Evolutionary conservation across 306 rosid genomes (phyloP).

Genomic region (Ormosia semicastrata): DNA sequence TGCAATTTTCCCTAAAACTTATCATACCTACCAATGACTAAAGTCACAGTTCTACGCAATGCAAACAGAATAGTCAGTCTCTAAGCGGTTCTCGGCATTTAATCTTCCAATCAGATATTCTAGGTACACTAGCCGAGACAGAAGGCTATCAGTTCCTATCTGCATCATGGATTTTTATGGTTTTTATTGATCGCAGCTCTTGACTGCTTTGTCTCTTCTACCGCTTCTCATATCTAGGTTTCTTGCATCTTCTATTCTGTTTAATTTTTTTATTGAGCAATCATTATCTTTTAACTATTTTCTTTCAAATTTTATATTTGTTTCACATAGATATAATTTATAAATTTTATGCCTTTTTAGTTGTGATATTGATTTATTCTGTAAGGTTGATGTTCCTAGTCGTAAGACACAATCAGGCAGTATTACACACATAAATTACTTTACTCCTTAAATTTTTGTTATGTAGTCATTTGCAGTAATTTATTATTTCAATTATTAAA

Average conservation of each 20-base stretch:
- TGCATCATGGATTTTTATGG: background rate
- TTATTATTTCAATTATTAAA: background rate
- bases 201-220: background rate
- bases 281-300: background rate
- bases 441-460: background rate
- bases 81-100: background rate
- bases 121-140: background rate
- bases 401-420: background rate
- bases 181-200: background rate
- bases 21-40: background rate
- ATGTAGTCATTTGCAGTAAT: background rate
- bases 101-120: background rate
- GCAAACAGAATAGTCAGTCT: background rate
- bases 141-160: background rate
- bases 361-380: background rate
- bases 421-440: background rate
- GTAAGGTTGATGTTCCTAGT: background rate
- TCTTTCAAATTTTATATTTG: background rate
- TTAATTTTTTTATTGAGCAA: background rate
- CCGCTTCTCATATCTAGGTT: background rate
- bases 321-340: background rate
- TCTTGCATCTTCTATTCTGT: background rate
- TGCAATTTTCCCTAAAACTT: background rate
- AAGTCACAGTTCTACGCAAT: background rate
- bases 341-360: background rate